Evolutionary conservation across 805 yeast genomes (phyloP), one percentile per base, ranked within the genome.

Genomic region (Scheffersomyces spartinae): DNA sequence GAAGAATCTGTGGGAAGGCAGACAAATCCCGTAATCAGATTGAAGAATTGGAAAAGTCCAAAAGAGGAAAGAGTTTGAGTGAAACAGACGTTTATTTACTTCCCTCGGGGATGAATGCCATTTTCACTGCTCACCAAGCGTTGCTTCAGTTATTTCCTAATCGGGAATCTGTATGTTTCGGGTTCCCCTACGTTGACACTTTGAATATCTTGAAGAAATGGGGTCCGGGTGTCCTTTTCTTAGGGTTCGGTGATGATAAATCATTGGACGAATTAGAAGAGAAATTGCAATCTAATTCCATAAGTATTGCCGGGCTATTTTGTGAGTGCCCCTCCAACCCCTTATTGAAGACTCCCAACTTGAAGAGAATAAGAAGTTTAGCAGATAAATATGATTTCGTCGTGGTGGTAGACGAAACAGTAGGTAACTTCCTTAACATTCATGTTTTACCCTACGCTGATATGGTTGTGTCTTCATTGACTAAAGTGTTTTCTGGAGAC

Each of bases 241-340:
- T 75, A 36, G 95, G 95, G 3, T 58, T 71, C 37, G 95, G 95
- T 12, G 94, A 83, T 41, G 77, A 73, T 30, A 64, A 60, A 13
- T 67, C 84, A 1, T 49, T 85, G 25, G 71, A 63, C 26, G 74
- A 74, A 26, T 52, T 91, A 20, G 91, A 83, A 42, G 38, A 39
- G 5, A 55, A 67, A 25, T 63, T 91, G 30, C 69, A 65, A 28
- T 33, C 38, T 4, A 62, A 67, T 0, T 85, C 85, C 10, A 28
- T 44, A 20, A 69, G 65, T 31, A 72, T 82, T n/a, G 47, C 81
- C 37, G 81, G 82, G 0, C 64, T 91, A 19, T 82, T 83, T 45
- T 79, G 95, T 47, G 98, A 91, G 51, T 78, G 94, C 33, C 98
- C 99, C 2, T 79, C 95, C 0, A 86, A 86, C 49, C 97, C 97